Evolutionary conservation across 1,284 basidiomycete genomes (phyloP).

Genomic region (Irpex sp.): DNA sequence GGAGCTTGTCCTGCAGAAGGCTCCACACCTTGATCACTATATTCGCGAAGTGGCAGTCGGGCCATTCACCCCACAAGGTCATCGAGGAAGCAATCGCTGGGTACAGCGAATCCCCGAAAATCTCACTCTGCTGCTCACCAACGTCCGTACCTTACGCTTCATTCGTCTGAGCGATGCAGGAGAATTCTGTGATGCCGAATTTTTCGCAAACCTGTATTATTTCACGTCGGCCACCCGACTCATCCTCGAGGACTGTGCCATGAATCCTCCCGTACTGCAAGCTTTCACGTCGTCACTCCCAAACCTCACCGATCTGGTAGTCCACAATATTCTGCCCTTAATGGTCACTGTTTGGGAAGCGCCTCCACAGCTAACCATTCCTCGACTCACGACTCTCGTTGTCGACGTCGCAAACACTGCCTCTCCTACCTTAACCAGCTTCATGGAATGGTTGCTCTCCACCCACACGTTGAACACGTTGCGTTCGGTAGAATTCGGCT

Average conservation of each 20-base stretch:
- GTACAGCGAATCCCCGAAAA: neutral
- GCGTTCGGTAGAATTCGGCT: constrained; percentile 1
- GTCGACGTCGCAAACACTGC: constrained; percentile 2
- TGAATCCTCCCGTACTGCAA: constrained; percentile 2
- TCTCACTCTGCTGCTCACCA: neutral
- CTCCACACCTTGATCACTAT: neutral
- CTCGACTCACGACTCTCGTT: neutral
- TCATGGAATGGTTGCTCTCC: constrained; percentile 4
- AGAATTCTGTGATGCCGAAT: constrained; percentile 6
- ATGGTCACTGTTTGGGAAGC: constrained; percentile 5
- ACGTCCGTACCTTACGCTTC: neutral
- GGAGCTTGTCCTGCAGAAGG: neutral
- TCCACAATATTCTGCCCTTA: constrained; percentile 1
- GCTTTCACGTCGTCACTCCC: constrained; percentile 7
- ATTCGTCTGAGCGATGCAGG: constrained; percentile 4
- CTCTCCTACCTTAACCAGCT: constrained; percentile 2
- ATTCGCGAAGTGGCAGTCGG: constrained; percentile 4
- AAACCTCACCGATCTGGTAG: neutral
- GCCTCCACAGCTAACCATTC: constrained; percentile 1
- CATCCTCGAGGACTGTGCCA: constrained; percentile 5
- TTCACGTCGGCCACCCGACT: constrained; percentile 2
- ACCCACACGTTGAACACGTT: neutral
- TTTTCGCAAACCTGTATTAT: constrained; percentile 1
- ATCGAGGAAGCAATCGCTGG: neutral
- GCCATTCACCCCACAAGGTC: neutral